phyloP scores from a whole-genome alignment of 345 rosid genomes.

The Durio zibethinus region DNA sequence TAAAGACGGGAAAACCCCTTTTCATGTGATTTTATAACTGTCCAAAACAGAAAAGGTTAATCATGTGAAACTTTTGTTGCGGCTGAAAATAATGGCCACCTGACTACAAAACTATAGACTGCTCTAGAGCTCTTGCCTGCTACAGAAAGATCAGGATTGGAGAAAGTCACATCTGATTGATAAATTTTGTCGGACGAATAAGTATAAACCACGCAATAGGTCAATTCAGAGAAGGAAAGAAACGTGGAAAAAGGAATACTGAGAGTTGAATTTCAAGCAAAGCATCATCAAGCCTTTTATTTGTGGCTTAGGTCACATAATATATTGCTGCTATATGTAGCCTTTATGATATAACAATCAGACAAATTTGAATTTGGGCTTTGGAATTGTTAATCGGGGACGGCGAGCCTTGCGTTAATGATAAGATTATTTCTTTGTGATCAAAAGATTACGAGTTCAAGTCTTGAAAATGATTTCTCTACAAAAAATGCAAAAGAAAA shows the following conservation, averaged over 20 bases:
- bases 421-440: too few relatives aligned
- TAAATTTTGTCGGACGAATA: background rate
- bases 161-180: background rate
- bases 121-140: background rate
- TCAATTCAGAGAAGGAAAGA: background rate
- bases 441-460: too few relatives aligned
- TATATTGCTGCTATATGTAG: background rate
- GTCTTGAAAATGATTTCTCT: too few relatives aligned
- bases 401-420: too few relatives aligned
- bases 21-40: background rate
- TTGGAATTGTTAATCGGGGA: background rate
- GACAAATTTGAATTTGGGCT: background rate
- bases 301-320: background rate
- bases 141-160: background rate
- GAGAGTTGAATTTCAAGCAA: background rate
- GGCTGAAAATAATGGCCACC: background rate
- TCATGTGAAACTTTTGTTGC: background rate
- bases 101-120: background rate
- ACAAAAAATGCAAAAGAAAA: too few relatives aligned
- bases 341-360: too few relatives aligned
- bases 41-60: background rate
- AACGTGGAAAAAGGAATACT: background rate
- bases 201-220: background rate
- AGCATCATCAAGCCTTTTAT: too few relatives aligned
- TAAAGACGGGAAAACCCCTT: background rate